Conservation (phyloP, 1,284 basidiomycete genomes). For the Phlebopus sp. region DNA sequence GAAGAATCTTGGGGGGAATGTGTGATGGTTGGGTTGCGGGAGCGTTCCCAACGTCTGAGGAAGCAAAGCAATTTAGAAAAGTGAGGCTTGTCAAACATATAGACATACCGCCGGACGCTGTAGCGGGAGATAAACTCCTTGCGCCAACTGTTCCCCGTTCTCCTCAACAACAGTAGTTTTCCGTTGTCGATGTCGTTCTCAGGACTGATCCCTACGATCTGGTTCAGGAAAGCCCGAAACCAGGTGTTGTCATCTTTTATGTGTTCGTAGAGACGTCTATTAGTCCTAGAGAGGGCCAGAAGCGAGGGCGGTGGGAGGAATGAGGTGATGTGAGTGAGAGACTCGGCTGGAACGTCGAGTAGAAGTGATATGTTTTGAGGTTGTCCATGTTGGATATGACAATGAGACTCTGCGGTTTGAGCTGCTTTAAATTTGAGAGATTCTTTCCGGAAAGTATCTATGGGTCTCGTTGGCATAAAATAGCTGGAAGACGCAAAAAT, state of each 20-base stretch:
- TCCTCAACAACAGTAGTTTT: slow-evolving; percentile 52
- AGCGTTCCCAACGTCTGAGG: slow-evolving; percentile 69
- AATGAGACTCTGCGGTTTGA: not conserved
- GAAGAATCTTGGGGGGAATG: slow-evolving; percentile 59
- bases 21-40: slow-evolving; percentile 56
- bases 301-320: slow-evolving; percentile 70
- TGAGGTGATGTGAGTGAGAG: slow-evolving; percentile 77
- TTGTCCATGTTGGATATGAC: slow-evolving; percentile 50
- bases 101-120: slow-evolving; percentile 49
- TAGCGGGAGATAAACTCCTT: slow-evolving; percentile 62
- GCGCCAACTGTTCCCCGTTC: slow-evolving; percentile 61
- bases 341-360: slow-evolving; percentile 65
- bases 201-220: slow-evolving; percentile 65
- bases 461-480: slow-evolving; percentile 32
- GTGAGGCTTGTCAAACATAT: not conserved
- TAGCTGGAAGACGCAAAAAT: not conserved
- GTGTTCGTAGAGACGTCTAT: slow-evolving; percentile 57
- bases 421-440: slow-evolving; percentile 4
- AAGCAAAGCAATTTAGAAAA: slow-evolving; percentile 9
- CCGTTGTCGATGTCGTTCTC: slow-evolving; percentile 50
- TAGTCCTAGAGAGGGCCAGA: slow-evolving; percentile 55
- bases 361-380: slow-evolving; percentile 32
- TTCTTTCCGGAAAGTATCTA: slow-evolving; percentile 17
- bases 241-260: slow-evolving; percentile 80
- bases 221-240: slow-evolving; percentile 74